Conservation (phyloP, 192 early-diverging fungal species). For the Backusella luteola region DNA sequence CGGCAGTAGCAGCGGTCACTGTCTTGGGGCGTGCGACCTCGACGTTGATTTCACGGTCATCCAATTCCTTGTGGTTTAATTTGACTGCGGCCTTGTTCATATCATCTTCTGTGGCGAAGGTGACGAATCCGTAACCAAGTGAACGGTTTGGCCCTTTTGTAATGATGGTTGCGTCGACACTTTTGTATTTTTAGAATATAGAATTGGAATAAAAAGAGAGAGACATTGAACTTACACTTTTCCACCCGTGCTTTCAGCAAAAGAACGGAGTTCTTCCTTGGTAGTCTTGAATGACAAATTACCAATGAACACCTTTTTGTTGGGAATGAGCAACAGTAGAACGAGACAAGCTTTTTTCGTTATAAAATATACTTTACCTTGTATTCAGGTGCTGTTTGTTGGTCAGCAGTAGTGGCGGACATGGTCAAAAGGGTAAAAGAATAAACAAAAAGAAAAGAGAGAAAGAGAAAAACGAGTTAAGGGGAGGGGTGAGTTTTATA, state of each 20-base stretch:
- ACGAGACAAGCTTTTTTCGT: neutral
- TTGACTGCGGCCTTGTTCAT: slow-evolving; percentile 70
- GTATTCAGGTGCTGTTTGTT: neutral
- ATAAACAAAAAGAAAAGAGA: neutral
- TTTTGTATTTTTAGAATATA: slow-evolving; percentile 14
- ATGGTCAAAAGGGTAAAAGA: neutral
- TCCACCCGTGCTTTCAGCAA: slow-evolving; percentile 65
- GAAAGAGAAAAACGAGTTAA: neutral
- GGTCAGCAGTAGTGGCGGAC: neutral
- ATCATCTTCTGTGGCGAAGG: slow-evolving; percentile 70
- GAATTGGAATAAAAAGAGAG: neutral
- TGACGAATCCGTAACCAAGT: slow-evolving; percentile 93
- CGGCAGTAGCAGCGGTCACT: neutral
- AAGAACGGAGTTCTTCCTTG: slow-evolving; percentile 72
- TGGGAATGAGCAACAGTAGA: neutral
- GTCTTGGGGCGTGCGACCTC: slow-evolving; percentile 77
- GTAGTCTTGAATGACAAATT: slow-evolving; percentile 91
- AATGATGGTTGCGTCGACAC: slow-evolving; percentile 77
- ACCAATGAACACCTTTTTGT: slow-evolving; percentile 84
- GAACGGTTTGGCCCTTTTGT: slow-evolving; percentile 76
- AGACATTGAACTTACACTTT: slow-evolving; percentile 66
- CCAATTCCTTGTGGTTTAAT: slow-evolving; percentile 80
- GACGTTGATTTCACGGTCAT: slow-evolving; percentile 88
- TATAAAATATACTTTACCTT: neutral
- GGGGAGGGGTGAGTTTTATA: neutral